Evolutionary conservation across 257 asterid genomes (phyloP).

Genomic region (Solanum lycopersicoides): DNA sequence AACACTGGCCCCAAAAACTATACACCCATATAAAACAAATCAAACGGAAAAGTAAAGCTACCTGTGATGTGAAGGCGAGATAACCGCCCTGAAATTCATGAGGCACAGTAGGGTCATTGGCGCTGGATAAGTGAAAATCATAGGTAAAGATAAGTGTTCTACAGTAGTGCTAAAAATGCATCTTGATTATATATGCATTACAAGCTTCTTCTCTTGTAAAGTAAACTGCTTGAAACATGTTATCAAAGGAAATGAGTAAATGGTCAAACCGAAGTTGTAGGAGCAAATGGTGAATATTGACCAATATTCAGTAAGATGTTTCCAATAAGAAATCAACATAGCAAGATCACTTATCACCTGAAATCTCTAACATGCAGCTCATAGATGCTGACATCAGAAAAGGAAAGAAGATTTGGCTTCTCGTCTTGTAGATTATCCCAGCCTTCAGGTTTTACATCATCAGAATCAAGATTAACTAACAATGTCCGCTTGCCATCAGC

Average conservation of each 20-base stretch:
- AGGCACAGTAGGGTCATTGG: constrained; percentile 60
- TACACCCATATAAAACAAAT: neutral
- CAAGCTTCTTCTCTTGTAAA: neutral
- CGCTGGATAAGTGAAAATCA: constrained; percentile 34
- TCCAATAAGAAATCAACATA: neutral
- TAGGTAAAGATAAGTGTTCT: neutral
- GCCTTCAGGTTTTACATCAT: constrained; percentile 68
- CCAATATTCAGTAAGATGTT: neutral
- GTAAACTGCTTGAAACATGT: neutral
- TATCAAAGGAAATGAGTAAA: neutral
- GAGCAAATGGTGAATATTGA: neutral
- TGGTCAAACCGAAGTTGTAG: neutral
- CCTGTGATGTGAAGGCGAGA: constrained; percentile 73
- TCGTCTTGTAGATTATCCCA: constrained; percentile 73
- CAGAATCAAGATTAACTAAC: constrained; percentile 62
- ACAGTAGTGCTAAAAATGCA: neutral
- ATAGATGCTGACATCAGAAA: constrained; percentile 78
- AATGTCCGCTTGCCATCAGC: constrained; percentile 67
- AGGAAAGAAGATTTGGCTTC: constrained; percentile 60
- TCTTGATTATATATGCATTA: neutral
- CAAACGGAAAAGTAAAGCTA: constrained; percentile 20
- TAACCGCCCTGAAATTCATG: constrained; percentile 77
- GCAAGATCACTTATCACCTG: constrained; percentile 41
- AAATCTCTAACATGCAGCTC: constrained; percentile 97
- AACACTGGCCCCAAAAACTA: neutral